Evolutionary conservation across 768 basidiomycete species (phyloP), one percentile per base, ranked within the genome.

Genomic region (Naganishia vaughanmartiniae): DNA sequence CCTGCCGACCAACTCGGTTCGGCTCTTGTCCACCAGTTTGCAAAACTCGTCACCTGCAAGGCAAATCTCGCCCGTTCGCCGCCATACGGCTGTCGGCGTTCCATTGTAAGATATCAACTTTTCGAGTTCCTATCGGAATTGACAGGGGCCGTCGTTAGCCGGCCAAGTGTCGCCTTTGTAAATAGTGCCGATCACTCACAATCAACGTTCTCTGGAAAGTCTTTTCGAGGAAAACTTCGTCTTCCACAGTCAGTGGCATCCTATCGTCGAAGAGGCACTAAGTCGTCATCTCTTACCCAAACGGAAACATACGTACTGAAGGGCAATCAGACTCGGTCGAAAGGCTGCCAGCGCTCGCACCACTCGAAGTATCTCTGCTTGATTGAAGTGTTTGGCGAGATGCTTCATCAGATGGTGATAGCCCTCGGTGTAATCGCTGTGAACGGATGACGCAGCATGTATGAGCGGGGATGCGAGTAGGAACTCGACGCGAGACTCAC

Each of bases 331-430:
- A 70, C 92, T 94, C n/a, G 95, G 95, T 68, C 95, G 87, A 80
- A 93, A 94, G 45, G 95, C 91, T 24, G 95, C 94, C 67, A 98
- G 85, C 33, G 94, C 92, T 66, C 93, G 89, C 54, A 97, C 93
- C 74, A 98, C 89, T 69, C 93, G 91, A 53, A 98, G 82, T 72
- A 94, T 92, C 77, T 96, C 93, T 81, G 91, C 91, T 84, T 95
- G 97, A 81, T 95, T 93, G 82, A 97, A 97, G 73, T 83, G 76
- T 57, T 81, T 79, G 54, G 89, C 89, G 63, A 98, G 84, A 81
- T 93, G 90, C 83, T 92, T 91, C 92, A 98, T 97, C 74, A 97
- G 84, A 80, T 90, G 91, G 80, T 96, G 95, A 79, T 97, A 97
- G 26, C 93, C 93, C 83, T 96, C 90, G 19, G 92, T 95, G 77